Percentiles rank a stretch among this genome's conserved stretches.
Conservation (phyloP, 306 rosid species). For the Chamaecrista fasciculata region DNA sequence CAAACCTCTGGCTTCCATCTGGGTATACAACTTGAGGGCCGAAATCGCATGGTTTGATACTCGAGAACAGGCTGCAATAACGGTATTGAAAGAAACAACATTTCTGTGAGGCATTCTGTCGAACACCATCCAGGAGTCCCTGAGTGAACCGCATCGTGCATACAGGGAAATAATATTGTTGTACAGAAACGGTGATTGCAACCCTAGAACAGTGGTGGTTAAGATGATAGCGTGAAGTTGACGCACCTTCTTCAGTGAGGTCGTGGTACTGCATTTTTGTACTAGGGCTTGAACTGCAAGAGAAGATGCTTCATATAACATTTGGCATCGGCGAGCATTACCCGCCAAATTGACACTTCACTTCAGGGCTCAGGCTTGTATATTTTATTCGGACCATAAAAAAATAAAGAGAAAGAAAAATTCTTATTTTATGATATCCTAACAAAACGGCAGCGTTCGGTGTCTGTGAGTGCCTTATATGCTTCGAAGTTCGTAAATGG, state of each 20-base stretch:
- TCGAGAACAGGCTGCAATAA: conserved; percentile 65
- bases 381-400: neutral
- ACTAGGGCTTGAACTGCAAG: conserved; percentile 38
- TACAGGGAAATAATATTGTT: conserved; percentile 77
- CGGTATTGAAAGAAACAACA: conserved; percentile 70
- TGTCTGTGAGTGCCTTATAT: neutral
- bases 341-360: conserved; percentile 21
- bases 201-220: conserved; percentile 34
- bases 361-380: neutral
- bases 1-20: conserved; percentile 40
- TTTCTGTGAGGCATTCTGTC: conserved; percentile 79
- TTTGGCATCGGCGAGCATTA: conserved; percentile 32
- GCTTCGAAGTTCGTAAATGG: no score
- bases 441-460: conserved; percentile 1
- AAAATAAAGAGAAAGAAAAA: neutral
- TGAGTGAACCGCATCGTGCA: conserved; percentile 48
- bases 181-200: conserved; percentile 45
- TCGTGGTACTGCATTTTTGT: conserved; percentile 54
- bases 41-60: conserved; percentile 34
- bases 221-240: conserved; percentile 68
- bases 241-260: conserved; percentile 63
- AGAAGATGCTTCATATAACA: conserved; percentile 15
- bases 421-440: no score
- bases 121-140: conserved; percentile 56
- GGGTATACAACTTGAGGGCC: conserved; percentile 40